Base-by-base conservation (phyloP, 495 filamentous ascomycete species). In the Apiosordaria backusii region DNA sequence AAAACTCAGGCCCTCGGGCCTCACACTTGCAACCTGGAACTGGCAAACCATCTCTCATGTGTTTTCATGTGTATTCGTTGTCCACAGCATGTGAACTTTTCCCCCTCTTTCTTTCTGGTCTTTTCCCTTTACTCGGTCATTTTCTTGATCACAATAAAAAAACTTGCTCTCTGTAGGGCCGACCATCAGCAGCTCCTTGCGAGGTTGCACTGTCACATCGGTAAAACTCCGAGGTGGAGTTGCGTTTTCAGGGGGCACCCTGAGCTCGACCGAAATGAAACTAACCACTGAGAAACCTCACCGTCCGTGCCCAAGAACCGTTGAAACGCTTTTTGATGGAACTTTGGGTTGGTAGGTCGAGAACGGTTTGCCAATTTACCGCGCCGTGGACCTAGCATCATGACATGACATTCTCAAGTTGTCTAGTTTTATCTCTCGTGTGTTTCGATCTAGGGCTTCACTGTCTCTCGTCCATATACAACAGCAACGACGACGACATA, bases 171-270 rank as follows among this genome's bases (percentile, higher is more conserved):
- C 59, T 27, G 27, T 40, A 61, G 26, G 59, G 59, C 59, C 59
- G 59, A 61, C 29, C 24, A 27, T 19, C 26, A 25, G 10, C 1
- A 59, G 24, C 21, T 59, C 25, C 7, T 7, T 29, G 16, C 26
- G n/a, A 61, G 27, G 59, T 61, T 40, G 10, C 59, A 61, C 57
- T 61, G 59, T 61, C 59, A 61, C 59, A 45, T 61, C 59, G 59
- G 59, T 61, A 61, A 61, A 61, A 40, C 26, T 61, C 59, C 59
- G 59, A 61, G 59, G 52, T 27, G 59, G 59, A 61, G 24, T 19
- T 29, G n/a, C 27, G 25, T 27, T 7, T 27, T 27, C 59, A 61
- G 27, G 27, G 59, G 26, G 27, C 29, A 25, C 10, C 27, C 24
- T 13, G 59, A 18, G 24, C 16, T 19, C 4, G 59, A 40, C 26